A percentile compares a stretch with the other conserved stretches of the same genome.
Conservation (phyloP, 768 basidiomycete genomes). For the Kwoniella heveanensis region DNA sequence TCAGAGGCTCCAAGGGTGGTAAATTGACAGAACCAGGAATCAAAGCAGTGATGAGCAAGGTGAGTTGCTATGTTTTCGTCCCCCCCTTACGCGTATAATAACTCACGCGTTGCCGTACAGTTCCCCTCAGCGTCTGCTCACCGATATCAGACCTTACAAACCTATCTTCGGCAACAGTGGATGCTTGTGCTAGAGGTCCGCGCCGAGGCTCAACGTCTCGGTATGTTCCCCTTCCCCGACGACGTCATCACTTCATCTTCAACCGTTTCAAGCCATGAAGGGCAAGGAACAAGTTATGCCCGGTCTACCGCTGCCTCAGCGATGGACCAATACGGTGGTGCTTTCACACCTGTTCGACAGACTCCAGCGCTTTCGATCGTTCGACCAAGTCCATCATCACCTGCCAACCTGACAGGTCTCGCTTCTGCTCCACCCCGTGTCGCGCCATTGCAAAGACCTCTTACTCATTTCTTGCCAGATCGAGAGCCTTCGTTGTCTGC, state of each 20-base stretch:
- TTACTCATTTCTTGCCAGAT: conserved; percentile 45
- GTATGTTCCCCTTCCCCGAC: conserved; percentile 37
- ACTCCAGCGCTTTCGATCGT: conserved; percentile 27
- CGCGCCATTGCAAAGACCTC: conserved; percentile 27
- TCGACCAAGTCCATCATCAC: conserved; percentile 45
- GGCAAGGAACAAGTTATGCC: background rate
- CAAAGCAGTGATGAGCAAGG: conserved; percentile 60
- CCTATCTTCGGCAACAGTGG: conserved; percentile 80
- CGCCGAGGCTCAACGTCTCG: conserved; percentile 44
- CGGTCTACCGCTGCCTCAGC: conserved; percentile 14
- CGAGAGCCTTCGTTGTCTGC: conserved; percentile 27
- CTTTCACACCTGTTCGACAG: conserved; percentile 8
- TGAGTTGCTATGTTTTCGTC: conserved; percentile 54
- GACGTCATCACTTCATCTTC: conserved; percentile 22
- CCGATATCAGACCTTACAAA: conserved; percentile 75
- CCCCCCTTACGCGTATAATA: background rate
- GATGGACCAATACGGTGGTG: conserved; percentile 26
- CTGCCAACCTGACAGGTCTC: conserved; percentile 36
- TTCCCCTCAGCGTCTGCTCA: conserved; percentile 88
- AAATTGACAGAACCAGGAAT: conserved; percentile 53
- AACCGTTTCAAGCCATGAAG: conserved; percentile 24
- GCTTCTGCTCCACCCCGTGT: conserved; percentile 10
- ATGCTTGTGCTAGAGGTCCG: conserved; percentile 62
- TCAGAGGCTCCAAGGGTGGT: conserved; percentile 45
- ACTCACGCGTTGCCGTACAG: conserved; percentile 58